Evolutionary conservation across 768 basidiomycete species (phyloP).

Genomic region (Lactifluus echinatus): DNA sequence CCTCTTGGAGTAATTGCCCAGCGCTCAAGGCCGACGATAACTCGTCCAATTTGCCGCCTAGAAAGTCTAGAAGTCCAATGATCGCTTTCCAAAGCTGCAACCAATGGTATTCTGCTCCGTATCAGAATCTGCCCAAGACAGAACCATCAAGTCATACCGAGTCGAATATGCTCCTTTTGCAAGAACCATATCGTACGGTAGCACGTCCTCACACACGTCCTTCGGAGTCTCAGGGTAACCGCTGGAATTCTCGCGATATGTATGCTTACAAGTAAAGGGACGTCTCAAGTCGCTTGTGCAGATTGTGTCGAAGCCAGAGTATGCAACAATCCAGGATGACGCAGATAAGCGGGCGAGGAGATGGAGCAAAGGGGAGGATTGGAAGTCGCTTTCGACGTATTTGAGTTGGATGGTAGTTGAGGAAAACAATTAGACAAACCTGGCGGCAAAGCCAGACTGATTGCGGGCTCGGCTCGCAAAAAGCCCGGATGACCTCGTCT

Average conservation of each 20-base stretch:
- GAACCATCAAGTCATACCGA: constrained; percentile 35
- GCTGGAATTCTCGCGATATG: not conserved
- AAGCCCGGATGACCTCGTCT: constrained; percentile 35
- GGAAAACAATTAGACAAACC: constrained; percentile 28
- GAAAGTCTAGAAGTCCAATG: constrained; percentile 45
- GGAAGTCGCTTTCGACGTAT: constrained; percentile 38
- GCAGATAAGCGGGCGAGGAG: constrained; percentile 41
- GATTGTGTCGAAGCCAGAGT: constrained; percentile 62
- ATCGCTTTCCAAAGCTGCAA: constrained; percentile 53
- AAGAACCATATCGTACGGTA: constrained; percentile 50
- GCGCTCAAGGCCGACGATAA: constrained; percentile 46
- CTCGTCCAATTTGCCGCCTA: constrained; percentile 45
- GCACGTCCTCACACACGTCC: constrained; percentile 48
- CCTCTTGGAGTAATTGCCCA: constrained; percentile 47
- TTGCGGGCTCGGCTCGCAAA: constrained; percentile 35
- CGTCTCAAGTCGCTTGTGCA: constrained; percentile 53
- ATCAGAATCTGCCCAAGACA: not conserved
- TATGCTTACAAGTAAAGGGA: constrained; percentile 44
- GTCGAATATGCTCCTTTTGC: constrained; percentile 41
- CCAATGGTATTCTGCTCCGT: constrained; percentile 52
- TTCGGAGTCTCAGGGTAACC: constrained; percentile 22
- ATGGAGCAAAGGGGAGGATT: constrained; percentile 33
- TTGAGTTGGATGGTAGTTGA: not conserved
- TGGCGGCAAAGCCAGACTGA: constrained; percentile 55
- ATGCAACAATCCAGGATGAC: constrained; percentile 60